Evolutionary conservation across 192 early-diverging fungal genomes (phyloP).

Genomic region (Coemansia sp.): DNA sequence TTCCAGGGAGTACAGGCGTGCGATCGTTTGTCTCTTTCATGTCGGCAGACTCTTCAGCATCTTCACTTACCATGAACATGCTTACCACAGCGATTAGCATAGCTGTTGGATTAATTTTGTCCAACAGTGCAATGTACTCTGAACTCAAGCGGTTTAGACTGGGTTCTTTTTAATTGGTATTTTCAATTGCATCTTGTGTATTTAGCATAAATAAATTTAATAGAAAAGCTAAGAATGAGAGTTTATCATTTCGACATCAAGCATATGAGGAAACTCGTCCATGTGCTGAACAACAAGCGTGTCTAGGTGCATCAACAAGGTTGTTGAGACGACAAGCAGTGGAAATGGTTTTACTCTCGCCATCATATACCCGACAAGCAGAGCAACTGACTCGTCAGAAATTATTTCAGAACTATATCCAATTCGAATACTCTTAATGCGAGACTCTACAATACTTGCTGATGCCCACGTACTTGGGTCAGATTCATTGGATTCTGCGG

Average conservation of each 20-base stretch:
- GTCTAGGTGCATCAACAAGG: not conserved
- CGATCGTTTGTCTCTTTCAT: conserved; percentile 58
- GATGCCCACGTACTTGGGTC: not conserved
- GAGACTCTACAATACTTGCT: not conserved
- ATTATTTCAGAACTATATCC: not conserved
- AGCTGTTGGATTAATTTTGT: conserved; percentile 29
- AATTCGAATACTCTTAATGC: not conserved
- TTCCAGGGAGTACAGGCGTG: conserved; percentile 76
- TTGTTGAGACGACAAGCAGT: not conserved
- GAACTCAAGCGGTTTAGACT: conserved; percentile 28
- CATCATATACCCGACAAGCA: not conserved
- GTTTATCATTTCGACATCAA: not conserved
- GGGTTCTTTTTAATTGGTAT: conserved; percentile 16
- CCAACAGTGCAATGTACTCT: conserved; percentile 32
- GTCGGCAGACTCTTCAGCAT: conserved; percentile 46
- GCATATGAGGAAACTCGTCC: not conserved
- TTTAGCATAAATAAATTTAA: not conserved
- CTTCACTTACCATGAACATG: conserved; percentile 39
- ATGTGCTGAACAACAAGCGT: not conserved
- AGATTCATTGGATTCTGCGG: not conserved
- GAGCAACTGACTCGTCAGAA: not conserved
- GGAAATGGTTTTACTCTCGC: not conserved
- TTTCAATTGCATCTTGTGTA: not conserved
- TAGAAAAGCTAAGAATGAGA: not conserved
- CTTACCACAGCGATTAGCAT: conserved; percentile 33